phyloP scores from a whole-genome alignment of 2,329 filamentous ascomycete genomes.

The Stagonosporopsis vannaccii region DNA sequence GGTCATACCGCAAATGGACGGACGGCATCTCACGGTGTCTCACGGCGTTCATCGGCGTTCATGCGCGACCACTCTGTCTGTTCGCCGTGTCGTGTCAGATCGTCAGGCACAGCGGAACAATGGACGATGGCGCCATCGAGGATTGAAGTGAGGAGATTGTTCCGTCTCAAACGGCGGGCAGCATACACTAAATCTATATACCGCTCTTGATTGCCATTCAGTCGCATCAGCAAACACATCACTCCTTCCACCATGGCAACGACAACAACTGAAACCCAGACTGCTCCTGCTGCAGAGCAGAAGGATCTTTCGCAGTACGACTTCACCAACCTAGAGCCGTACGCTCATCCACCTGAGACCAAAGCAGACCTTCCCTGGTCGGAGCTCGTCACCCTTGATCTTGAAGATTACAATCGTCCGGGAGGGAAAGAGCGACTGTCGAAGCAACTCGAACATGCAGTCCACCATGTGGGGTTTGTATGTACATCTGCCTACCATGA shows the following conservation, averaged over 20 bases:
- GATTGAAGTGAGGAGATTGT: background rate
- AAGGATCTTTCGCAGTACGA: slow-evolving; percentile 41
- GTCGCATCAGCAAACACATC: background rate
- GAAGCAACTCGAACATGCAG: slow-evolving; percentile 63
- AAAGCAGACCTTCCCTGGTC: slow-evolving; percentile 60
- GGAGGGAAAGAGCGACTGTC: slow-evolving; percentile 63
- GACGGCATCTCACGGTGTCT: background rate
- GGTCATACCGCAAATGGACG: no score
- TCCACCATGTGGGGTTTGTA: slow-evolving; percentile 55
- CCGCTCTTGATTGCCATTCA: background rate
- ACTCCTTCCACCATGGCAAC: slow-evolving; percentile 25
- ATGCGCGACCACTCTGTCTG: background rate
- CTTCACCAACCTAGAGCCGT: slow-evolving; percentile 42
- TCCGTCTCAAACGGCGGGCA: background rate
- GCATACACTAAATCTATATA: background rate
- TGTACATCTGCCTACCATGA: slow-evolving; percentile 1
- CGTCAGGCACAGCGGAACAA: background rate
- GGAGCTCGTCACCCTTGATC: slow-evolving; percentile 65
- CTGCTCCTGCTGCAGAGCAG: slow-evolving; percentile 2
- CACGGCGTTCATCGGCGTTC: slow-evolving; percentile 1
- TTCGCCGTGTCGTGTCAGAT: background rate
- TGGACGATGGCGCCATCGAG: slow-evolving; percentile 5
- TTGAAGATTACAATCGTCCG: slow-evolving; percentile 61
- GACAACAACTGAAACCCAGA: slow-evolving; percentile 24
- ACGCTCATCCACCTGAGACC: slow-evolving; percentile 58